Percentiles rank a stretch among this genome's conserved stretches.
Evolutionary conservation across 83 land plant species (phyloP).

Genomic region (Isoetes engelmannii): DNA sequence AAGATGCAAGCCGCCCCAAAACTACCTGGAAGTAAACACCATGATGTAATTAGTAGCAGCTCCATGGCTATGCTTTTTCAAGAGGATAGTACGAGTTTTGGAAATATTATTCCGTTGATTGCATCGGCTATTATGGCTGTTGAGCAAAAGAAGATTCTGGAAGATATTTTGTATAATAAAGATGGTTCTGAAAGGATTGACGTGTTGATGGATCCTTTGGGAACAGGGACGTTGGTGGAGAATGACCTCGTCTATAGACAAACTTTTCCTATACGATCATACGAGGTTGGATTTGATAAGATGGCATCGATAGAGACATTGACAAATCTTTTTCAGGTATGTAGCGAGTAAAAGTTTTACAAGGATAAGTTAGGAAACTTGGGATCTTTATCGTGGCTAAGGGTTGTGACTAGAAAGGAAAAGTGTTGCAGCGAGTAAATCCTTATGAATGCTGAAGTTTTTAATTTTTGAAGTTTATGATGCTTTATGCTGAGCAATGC

Average conservation of each 20-base stretch:
- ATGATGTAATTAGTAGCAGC: neutral
- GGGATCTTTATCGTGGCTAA: neutral
- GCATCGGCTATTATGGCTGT: slow-evolving; percentile 23
- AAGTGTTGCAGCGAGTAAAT: neutral
- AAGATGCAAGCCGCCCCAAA: neutral
- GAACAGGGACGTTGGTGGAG: slow-evolving; percentile 37
- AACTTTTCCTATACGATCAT: slow-evolving; percentile 56
- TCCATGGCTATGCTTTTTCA: neutral
- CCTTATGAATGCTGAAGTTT: neutral
- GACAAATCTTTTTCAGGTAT: slow-evolving; percentile 68
- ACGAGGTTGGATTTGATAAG: slow-evolving; percentile 71
- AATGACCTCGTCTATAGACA: slow-evolving; percentile 52
- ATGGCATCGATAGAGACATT: slow-evolving; percentile 68
- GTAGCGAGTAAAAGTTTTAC: neutral
- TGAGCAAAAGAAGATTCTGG: slow-evolving; percentile 12
- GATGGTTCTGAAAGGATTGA: neutral
- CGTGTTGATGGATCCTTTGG: slow-evolving; percentile 16
- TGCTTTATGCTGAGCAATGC: neutral
- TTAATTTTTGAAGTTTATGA: neutral
- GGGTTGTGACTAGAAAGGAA: neutral
- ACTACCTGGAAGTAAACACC: neutral
- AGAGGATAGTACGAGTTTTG: neutral
- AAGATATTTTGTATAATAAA: no score
- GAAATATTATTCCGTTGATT: neutral
- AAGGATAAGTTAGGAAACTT: neutral